Conservation (phyloP, 2,329 filamentous ascomycete species). For the Claviceps purpurea region DNA sequence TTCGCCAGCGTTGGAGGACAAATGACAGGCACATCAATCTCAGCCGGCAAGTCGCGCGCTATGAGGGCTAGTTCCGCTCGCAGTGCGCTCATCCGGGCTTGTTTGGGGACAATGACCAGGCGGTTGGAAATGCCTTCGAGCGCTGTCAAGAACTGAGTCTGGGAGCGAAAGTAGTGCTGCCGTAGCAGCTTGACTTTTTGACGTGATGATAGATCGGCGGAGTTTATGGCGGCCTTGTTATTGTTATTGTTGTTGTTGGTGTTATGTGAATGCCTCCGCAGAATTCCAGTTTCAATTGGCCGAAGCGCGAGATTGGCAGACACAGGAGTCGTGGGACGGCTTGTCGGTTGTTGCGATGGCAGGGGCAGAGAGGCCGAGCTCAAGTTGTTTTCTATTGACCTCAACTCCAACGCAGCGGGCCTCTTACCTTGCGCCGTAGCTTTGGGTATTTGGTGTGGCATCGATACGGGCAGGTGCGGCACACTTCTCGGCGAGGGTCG, state of each 20-base stretch:
- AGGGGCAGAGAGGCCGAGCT: conserved; percentile 57
- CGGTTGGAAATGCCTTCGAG: conserved; percentile 75
- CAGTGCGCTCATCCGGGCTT: conserved; percentile 65
- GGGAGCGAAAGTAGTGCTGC: conserved; percentile 71
- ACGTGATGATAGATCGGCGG: conserved; percentile 46
- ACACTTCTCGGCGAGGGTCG: conserved; percentile 14
- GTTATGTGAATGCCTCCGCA: conserved; percentile 48
- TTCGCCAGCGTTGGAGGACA: conserved; percentile 63
- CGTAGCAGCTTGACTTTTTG: conserved; percentile 62
- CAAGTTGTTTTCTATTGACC: conserved; percentile 44
- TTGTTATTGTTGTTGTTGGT: conserved; percentile 38
- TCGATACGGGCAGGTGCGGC: conserved; percentile 10
- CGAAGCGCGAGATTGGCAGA: conserved; percentile 37
- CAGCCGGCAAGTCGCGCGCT: conserved; percentile 66
- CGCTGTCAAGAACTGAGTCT: conserved; percentile 69
- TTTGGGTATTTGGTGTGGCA: conserved; percentile 16
- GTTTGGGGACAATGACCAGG: conserved; percentile 70
- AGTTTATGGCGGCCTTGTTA: conserved; percentile 40
- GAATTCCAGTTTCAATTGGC: conserved; percentile 31
- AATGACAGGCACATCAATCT: conserved; percentile 73
- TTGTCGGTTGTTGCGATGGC: conserved; percentile 39
- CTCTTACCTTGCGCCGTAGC: conserved; percentile 26
- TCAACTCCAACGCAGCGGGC: conserved; percentile 37
- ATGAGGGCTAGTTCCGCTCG: conserved; percentile 71
- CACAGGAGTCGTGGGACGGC: conserved; percentile 43